A percentile compares a stretch with the other conserved stretches of the same genome.
Evolutionary conservation across 1,284 basidiomycete species (phyloP).

Genomic region (Exobasidium rhododendri): DNA sequence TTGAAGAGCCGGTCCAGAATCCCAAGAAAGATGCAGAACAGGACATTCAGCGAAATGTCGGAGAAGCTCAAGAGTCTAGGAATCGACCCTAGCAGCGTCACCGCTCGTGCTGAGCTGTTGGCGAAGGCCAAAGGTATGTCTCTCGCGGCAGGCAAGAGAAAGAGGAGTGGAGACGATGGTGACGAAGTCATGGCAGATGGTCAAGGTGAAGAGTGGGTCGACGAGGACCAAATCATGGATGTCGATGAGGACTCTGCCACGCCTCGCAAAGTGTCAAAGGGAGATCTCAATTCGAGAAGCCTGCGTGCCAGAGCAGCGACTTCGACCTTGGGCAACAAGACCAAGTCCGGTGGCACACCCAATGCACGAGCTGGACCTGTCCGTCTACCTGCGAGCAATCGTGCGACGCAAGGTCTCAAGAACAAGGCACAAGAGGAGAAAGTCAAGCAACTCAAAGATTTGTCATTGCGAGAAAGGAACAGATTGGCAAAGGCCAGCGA

Average conservation of each 20-base stretch:
- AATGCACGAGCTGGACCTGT: constrained; percentile 47
- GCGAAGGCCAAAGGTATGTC: constrained; percentile 70
- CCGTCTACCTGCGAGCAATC: constrained; percentile 43
- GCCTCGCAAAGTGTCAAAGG: constrained; percentile 59
- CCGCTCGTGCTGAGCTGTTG: constrained; percentile 79
- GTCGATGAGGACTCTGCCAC: constrained; percentile 21
- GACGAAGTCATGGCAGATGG: constrained; percentile 45
- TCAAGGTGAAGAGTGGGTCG: constrained; percentile 59
- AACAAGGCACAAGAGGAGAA: constrained; percentile 44
- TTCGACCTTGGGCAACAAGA: constrained; percentile 20
- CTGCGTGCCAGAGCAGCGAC: constrained; percentile 49
- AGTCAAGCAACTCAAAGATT: constrained; percentile 40
- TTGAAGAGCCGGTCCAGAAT: constrained; percentile 85
- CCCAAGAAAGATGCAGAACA: constrained; percentile 68
- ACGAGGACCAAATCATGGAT: constrained; percentile 58
- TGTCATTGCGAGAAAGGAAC: constrained; percentile 44
- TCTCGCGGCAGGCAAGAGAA: constrained; percentile 62
- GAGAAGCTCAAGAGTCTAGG: constrained; percentile 78
- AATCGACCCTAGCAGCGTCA: constrained; percentile 80
- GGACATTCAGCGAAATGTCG: constrained; percentile 82
- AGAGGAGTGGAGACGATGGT: constrained; percentile 56
- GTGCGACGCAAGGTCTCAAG: constrained; percentile 43
- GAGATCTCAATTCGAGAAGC: constrained; percentile 62
- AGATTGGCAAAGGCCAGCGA: constrained; percentile 48
- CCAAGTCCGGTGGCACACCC: constrained; percentile 40